Base-by-base conservation (phyloP, 306 rosid species). In the Lathyrus oleraceus region DNA sequence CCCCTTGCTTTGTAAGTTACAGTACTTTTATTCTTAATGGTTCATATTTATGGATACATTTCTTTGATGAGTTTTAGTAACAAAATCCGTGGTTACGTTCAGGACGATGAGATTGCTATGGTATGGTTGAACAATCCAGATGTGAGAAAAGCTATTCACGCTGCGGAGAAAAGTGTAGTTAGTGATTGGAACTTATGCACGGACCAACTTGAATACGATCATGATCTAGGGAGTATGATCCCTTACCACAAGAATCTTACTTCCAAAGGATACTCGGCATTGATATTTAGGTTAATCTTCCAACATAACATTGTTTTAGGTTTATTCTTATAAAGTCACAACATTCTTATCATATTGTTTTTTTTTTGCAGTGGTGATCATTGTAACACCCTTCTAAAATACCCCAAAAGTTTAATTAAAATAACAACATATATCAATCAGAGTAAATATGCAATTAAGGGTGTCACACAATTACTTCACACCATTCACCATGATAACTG, bases 1-100 rank as follows among this genome's bases (percentile, higher is more conserved):
- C 89, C 71, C 92, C 90, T 2, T 91, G 95, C 81, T 59, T 70
- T 14, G 92, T 91, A 86, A 21, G 91, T 88, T 81, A 23, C 19
- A 4, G 14, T 45, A 14, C 44, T 25, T 38, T 38, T 39, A 13
- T n/a, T 25, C 10, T 19, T 5, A 12, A 65, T 14, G 19, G 11
- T 39, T 25, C 27, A 42, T 35, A 35, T 35, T 35, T 35, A 35
- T 35, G 2, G 39, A 7, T 35, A 35, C 2, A 35, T 35, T 35
- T 35, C 0, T 35, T 35, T 1, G 2, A 32, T 5, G 38, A 0
- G 38, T 32, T 32, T 32, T 32, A 6, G 16, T 11, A 13, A 43
- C 16, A 13, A 43, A 43, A 43, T 43, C 1, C 4, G 1, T 12
- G 6, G 21, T 15, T 47, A 19, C 20, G 1, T 8, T 8, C 8